A percentile compares a stretch with the other conserved stretches of the same genome.
Conservation (phyloP, 805 yeast species). For the Teunomyces tritomae region DNA sequence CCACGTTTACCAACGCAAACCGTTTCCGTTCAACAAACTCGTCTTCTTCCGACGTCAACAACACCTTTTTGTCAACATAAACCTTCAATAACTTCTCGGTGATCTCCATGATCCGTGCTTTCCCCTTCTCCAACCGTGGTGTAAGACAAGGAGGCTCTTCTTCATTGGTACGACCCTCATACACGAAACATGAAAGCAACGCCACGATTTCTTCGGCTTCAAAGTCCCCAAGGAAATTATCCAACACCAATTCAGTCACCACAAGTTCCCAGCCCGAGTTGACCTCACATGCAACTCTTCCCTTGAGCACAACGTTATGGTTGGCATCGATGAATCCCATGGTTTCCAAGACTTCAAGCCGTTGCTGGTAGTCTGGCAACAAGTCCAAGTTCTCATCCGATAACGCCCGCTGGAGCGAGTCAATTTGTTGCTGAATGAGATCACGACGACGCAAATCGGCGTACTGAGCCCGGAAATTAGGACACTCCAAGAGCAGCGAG, state of each 20-base stretch:
- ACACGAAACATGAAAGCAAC: conserved; percentile 83
- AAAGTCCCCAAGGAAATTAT: conserved; percentile 88
- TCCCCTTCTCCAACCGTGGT: conserved; percentile 76
- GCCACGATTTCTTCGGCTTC: conserved; percentile 98
- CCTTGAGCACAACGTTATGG: conserved; percentile 79
- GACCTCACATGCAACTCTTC: conserved; percentile 90
- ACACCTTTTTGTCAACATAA: conserved; percentile 65
- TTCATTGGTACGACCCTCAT: conserved; percentile 73
- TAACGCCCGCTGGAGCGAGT: conserved; percentile 54
- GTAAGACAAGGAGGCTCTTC: conserved; percentile 66
- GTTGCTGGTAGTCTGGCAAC: conserved; percentile 90
- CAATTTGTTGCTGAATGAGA: conserved; percentile 49
- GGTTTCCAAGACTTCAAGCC: conserved; percentile 73
- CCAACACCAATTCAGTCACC: conserved; percentile 83
- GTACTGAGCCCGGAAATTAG: conserved; percentile 46
- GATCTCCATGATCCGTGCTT: conserved; percentile 63
- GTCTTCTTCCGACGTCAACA: conserved; percentile 79
- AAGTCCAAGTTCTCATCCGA: conserved; percentile 87
- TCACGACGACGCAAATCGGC: conserved; percentile 45
- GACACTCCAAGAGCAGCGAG: conserved; percentile 31
- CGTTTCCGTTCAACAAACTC: conserved; percentile 80
- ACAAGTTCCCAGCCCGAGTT: conserved; percentile 90
- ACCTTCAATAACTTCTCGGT: conserved; percentile 60
- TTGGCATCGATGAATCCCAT: conserved; percentile 76
- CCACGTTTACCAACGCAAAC: conserved; percentile 89